Conservation (phyloP, 179 eudicot genomes). For the Camellia oleifera region DNA sequence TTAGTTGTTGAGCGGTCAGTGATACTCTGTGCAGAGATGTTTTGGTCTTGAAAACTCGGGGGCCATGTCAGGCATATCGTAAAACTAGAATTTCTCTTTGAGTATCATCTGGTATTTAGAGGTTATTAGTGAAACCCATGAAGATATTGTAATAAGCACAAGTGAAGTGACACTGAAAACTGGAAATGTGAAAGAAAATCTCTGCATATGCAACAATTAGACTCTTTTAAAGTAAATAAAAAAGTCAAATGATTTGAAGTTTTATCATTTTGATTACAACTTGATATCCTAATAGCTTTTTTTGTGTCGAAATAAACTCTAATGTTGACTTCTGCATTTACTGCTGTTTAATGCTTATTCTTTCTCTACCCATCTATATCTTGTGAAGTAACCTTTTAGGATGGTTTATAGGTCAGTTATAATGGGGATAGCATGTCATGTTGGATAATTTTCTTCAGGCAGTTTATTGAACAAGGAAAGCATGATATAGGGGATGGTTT, state of each 20-base stretch:
- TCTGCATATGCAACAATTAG: not conserved
- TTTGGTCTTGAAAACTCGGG: not conserved
- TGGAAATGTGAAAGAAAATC: not conserved
- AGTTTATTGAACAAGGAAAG: not conserved
- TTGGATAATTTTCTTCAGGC: not conserved
- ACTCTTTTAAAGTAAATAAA: not conserved
- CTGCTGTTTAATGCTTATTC: not conserved
- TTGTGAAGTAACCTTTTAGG: not conserved
- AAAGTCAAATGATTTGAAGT: not conserved
- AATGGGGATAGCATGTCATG: not conserved
- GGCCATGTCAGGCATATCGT: not conserved
- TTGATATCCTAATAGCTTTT: not conserved
- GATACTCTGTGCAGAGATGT: too few species aligned
- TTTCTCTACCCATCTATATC: not conserved
- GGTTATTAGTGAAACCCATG: not conserved
- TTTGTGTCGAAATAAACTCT: slow-evolving; percentile 2
- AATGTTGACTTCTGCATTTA: not conserved
- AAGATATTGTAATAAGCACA: not conserved
- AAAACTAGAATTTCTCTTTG: not conserved
- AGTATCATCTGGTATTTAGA: not conserved
- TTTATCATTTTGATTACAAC: not conserved
- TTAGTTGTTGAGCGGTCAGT: not conserved
- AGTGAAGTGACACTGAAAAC: not conserved
- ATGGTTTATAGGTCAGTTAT: not conserved
- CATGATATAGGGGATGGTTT: not conserved